phyloP scores from a whole-genome alignment of 345 rosid species.

The thale cress (Arabidopsis thaliana) region TAIR10.1 NC_003076.8:4234001-4234500 shows the following conservation, averaged over 20 bases:
- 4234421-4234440: conserved; percentile 23
- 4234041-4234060: background rate
- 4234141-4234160: conserved; percentile 41
- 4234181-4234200: conserved; percentile 72
- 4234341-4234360: conserved; percentile 19
- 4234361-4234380: conserved; percentile 39
- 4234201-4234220: conserved; percentile 90
- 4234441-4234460: conserved; percentile 37
- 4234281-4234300: background rate
- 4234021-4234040: background rate
- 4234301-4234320: conserved; percentile 27
- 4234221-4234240: conserved; percentile 68
- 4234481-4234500: conserved; percentile 77
- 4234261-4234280: conserved; percentile 33
- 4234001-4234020: background rate
- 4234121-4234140: conserved; percentile 39
- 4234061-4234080: conserved; percentile 7
- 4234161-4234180: conserved; percentile 52
- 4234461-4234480: conserved; percentile 51
- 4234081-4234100: conserved; percentile 40
- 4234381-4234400: conserved; percentile 19
- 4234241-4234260: conserved; percentile 19
- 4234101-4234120: conserved; percentile 37
- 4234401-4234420: conserved; percentile 49
- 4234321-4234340: conserved; percentile 39